These are phyloP conservation scores for Pseudocercospora crystallina DNA, from an alignment of 2,329 filamentous ascomycete species.

Conservation along the genomic window DNA sequence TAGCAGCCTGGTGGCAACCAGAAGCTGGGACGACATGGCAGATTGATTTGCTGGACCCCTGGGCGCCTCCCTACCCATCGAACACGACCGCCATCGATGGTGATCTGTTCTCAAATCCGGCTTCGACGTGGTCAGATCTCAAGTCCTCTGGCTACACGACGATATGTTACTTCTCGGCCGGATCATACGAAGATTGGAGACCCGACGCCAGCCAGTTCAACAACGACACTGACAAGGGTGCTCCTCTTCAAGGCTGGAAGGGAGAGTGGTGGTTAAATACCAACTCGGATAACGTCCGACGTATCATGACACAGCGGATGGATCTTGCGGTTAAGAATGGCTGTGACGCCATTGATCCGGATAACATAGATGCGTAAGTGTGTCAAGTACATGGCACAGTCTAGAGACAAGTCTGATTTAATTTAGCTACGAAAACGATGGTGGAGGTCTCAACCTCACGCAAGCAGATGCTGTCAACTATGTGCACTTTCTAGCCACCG, in stretches of 20 bases:
- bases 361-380: constrained; percentile 24
- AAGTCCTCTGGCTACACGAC: constrained; percentile 4
- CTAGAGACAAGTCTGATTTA: too few relatives aligned
- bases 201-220: constrained; percentile 58
- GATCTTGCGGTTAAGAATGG: constrained; percentile 50
- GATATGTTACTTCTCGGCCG: constrained; percentile 74
- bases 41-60: constrained; percentile 6
- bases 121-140: constrained; percentile 5
- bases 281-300: constrained; percentile 57
- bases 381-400: too few relatives aligned
- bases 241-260: constrained; percentile 61
- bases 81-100: constrained; percentile 9
- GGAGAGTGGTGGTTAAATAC: constrained; percentile 68
- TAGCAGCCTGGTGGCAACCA: not conserved
- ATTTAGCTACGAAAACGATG: constrained; percentile 22
- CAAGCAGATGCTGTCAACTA: constrained; percentile 57
- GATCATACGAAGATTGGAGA: constrained; percentile 64
- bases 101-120: constrained; percentile 10
- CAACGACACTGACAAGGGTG: constrained; percentile 60
- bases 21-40: constrained; percentile 4
- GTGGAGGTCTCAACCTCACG: constrained; percentile 57
- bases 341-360: constrained; percentile 40
- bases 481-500: constrained; percentile 59
- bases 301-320: constrained; percentile 64
- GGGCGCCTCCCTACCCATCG: not conserved